Evolutionary conservation across 192 early-diverging fungal species (phyloP), one percentile per base, ranked within the genome.

Genomic region (Backusella psychrophila): DNA sequence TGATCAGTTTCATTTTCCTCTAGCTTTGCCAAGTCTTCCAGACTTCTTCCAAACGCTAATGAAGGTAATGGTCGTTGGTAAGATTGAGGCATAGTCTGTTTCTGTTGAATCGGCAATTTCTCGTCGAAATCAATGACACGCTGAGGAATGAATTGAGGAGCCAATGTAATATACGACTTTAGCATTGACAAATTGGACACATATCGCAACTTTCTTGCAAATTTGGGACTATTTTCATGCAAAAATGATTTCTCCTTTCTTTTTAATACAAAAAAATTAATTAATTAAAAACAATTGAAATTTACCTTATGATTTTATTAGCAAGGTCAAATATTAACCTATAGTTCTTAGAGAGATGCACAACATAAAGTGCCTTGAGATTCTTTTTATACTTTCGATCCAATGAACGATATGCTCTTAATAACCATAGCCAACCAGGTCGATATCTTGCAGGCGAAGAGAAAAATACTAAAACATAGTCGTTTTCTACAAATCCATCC

Each of bases 321-420:
- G 96, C 95, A 1, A 93, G 87, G 67, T 95, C 93, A 82, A 99
- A 89, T 15, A 97, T 83, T 7, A 98, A 74, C 66, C 93, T 88
- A 65, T 93, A 89, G 90, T 90, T 95, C 29, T 88, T 86, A 8
- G 94, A 90, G n/a, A 96, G 93, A 83, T 99, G 96, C 1, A 99
- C 95, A 44, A 99, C 90, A 82, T 94, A 94, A 19, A 99, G 84
- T 23, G 89, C 89, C 81, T 97, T 97, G 44, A 99, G 83, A 82
- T 99, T 98, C 85, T 99, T 99, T 72, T 96, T 96, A 86, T 93
- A 94, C 90, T 93, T 94, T 85, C 95, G 81, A 41, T 89, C 88
- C 42, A 98, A 75, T 38, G 89, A 89, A 29, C 93, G 82, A 78
- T 98, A 96, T 11, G 95, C 94, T 73, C 87, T 91, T 76, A 93